Evolutionary conservation across 768 basidiomycete species (phyloP).

Genomic region (Rhodotorula babjevae): DNA sequence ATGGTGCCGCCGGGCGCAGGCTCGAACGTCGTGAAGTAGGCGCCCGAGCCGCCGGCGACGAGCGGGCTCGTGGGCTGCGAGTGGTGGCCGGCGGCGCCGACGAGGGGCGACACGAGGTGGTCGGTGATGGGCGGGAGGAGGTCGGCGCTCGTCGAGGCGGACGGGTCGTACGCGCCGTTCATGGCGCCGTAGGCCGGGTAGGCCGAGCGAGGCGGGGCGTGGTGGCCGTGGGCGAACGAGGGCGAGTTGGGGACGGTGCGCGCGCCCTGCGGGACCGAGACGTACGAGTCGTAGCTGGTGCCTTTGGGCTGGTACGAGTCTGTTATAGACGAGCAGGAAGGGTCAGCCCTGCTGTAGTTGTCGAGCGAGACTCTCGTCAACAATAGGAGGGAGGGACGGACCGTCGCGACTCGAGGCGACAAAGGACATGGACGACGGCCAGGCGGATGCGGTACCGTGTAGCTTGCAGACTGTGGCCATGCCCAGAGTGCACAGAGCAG

Average conservation of each 20-base stretch:
- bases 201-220: not conserved
- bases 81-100: not conserved
- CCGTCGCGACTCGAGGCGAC: not conserved
- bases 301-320: not conserved
- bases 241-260: constrained; percentile 4
- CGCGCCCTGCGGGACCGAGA: not conserved
- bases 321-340: not conserved
- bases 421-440: not conserved
- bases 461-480: not conserved
- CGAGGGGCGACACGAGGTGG: not conserved
- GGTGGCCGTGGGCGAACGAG: not conserved
- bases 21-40: not conserved
- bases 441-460: not conserved
- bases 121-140: not conserved
- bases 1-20: not conserved
- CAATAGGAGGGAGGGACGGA: not conserved
- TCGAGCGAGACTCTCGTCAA: too few relatives aligned
- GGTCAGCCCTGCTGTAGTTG: too few relatives aligned
- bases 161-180: not conserved
- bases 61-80: not conserved
- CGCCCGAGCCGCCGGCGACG: not conserved
- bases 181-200: not conserved
- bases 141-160: not conserved
- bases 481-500: too few relatives aligned
- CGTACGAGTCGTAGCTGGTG: not conserved